Evolutionary conservation across 2,329 filamentous ascomycete species (phyloP).

Genomic region (Nothophoma quercina): DNA sequence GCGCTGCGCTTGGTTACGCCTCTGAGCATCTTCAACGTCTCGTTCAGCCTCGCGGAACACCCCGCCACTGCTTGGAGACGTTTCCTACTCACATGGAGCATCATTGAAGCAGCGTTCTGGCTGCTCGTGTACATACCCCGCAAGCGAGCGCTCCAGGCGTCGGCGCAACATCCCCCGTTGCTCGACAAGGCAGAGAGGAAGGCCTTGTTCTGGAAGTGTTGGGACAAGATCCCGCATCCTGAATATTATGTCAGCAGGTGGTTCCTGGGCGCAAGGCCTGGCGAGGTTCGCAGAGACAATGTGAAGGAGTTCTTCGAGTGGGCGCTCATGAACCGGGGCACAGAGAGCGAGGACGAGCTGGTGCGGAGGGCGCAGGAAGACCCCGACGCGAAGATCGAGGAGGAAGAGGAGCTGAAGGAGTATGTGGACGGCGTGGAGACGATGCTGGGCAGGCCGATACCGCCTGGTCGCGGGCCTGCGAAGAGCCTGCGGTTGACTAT

Average conservation of each 20-base stretch:
- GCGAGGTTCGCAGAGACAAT: slow-evolving; percentile 72
- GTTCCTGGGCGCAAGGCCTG: slow-evolving; percentile 68
- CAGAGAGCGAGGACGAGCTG: slow-evolving; percentile 42
- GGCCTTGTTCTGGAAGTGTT: slow-evolving; percentile 65
- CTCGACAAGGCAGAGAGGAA: slow-evolving; percentile 59
- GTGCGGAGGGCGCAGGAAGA: slow-evolving; percentile 20
- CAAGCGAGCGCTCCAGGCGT: slow-evolving; percentile 59
- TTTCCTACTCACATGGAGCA: slow-evolving; percentile 54
- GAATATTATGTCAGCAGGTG: slow-evolving; percentile 68
- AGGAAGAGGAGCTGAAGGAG: slow-evolving; percentile 62
- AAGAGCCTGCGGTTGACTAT: slow-evolving; percentile 69
- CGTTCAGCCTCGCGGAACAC: slow-evolving; percentile 47
- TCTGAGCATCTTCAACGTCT: slow-evolving; percentile 57
- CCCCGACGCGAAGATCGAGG: slow-evolving; percentile 31
- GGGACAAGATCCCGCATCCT: slow-evolving; percentile 62
- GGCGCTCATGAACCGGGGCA: slow-evolving; percentile 68
- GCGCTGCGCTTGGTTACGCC: slow-evolving; percentile 60
- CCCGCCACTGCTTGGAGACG: slow-evolving; percentile 36
- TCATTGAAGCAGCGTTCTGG: slow-evolving; percentile 64
- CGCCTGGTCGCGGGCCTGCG: slow-evolving; percentile 63
- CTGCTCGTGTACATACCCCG: slow-evolving; percentile 62
- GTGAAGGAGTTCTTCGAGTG: slow-evolving; percentile 71
- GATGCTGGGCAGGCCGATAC: slow-evolving; percentile 60
- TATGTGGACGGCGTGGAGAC: slow-evolving; percentile 64
- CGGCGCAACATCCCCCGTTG: slow-evolving; percentile 59